Evolutionary conservation across 164 flowering plant species (phyloP).

Genomic region (Houttuynia cordata): DNA sequence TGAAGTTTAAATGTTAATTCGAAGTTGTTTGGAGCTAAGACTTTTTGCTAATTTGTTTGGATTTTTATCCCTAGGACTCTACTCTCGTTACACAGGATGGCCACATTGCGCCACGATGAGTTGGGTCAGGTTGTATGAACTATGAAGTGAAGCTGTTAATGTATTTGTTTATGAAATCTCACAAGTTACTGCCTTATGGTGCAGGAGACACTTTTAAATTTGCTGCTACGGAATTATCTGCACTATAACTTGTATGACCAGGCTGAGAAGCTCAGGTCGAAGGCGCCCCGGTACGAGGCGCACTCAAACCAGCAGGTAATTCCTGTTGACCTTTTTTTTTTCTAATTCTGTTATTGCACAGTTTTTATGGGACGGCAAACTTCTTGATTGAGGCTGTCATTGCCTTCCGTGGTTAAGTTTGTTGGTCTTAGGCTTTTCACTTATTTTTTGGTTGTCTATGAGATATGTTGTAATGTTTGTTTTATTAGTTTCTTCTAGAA

Average conservation of each 20-base stretch:
- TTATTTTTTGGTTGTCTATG: neutral
- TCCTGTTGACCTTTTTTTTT: neutral
- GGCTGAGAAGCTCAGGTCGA: slow-evolving; percentile 90
- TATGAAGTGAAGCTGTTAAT: slow-evolving; percentile 3
- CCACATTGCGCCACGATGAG: slow-evolving; percentile 92
- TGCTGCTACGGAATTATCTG: slow-evolving; percentile 82
- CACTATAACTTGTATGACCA: slow-evolving; percentile 94
- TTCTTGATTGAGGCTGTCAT: too few species aligned
- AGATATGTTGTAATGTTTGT: neutral
- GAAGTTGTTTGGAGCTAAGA: neutral
- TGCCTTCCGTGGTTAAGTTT: neutral
- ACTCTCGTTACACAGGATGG: slow-evolving; percentile 79
- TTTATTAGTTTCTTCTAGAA: too few species aligned
- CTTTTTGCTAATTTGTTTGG: neutral
- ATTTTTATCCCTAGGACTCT: slow-evolving; percentile 36
- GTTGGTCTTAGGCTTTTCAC: neutral
- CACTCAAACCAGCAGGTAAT: slow-evolving; percentile 89
- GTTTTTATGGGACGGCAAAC: too few species aligned
- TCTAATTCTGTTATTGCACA: too few species aligned
- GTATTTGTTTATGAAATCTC: neutral
- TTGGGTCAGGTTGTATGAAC: slow-evolving; percentile 95
- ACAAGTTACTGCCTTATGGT: neutral
- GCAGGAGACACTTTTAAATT: slow-evolving; percentile 84
- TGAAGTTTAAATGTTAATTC: too few species aligned
- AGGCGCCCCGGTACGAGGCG: slow-evolving; percentile 95